Conservation (phyloP, 148 eudicot species). For the Amaranthus cruentus region DNA sequence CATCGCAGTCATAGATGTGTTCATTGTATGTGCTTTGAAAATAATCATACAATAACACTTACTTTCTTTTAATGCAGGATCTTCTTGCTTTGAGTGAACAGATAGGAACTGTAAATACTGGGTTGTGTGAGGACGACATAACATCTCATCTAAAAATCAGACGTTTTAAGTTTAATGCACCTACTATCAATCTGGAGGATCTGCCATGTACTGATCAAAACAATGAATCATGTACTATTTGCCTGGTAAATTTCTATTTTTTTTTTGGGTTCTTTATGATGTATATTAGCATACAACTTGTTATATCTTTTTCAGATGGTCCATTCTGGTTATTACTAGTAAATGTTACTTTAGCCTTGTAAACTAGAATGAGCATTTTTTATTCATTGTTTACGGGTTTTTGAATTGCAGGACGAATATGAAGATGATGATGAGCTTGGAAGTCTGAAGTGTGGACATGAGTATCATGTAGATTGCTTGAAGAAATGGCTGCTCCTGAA, state of each 20-base stretch:
- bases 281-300: too few species aligned
- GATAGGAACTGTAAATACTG: slow-evolving; percentile 77
- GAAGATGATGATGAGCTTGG: slow-evolving; percentile 57
- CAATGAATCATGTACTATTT: slow-evolving; percentile 69
- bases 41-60: not conserved
- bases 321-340: too few species aligned
- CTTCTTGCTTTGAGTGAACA: slow-evolving; percentile 95
- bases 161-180: slow-evolving; percentile 32
- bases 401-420: slow-evolving; percentile 66
- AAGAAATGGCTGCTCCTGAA: slow-evolving; percentile 74
- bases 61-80: slow-evolving; percentile 49
- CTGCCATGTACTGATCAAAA: slow-evolving; percentile 44
- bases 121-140: slow-evolving; percentile 66
- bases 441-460: slow-evolving; percentile 76
- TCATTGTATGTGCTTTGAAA: not conserved
- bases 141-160: slow-evolving; percentile 50
- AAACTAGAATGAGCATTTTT: not conserved
- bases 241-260: slow-evolving; percentile 55
- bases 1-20: not conserved
- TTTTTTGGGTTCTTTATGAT: not conserved
- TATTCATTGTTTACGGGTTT: slow-evolving; percentile 6
- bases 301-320: not conserved
- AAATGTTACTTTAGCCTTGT: not conserved
- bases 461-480: slow-evolving; percentile 75
- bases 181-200: slow-evolving; percentile 44